phyloP scores from a whole-genome alignment of 257 asterid genomes.

The Knoxia roxburghii region DNA sequence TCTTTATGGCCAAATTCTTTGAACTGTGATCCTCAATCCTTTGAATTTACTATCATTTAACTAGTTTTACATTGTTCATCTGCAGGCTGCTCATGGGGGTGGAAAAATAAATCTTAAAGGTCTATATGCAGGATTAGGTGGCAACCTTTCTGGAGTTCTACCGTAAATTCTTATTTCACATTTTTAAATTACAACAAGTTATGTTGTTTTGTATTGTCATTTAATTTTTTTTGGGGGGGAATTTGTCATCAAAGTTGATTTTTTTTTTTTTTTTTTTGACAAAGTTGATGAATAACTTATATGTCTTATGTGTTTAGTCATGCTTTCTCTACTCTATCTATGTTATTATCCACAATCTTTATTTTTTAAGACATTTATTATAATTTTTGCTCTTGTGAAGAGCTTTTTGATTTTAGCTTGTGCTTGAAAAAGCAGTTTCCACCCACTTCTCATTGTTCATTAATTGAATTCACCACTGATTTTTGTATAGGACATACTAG shows the following conservation, averaged over 20 bases:
- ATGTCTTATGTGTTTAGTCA: background rate
- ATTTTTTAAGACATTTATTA: background rate
- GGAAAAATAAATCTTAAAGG: slow-evolving; percentile 86
- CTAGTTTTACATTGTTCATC: background rate
- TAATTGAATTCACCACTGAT: background rate
- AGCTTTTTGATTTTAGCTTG: background rate
- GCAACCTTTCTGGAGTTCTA: slow-evolving; percentile 92
- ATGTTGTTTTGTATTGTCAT: background rate
- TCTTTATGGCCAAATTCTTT: background rate
- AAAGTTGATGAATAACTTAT: background rate
- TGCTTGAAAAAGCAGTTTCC: background rate
- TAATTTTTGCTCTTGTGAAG: background rate
- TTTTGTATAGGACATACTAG: background rate
- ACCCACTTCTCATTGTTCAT: background rate
- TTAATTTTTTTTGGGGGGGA: too few relatives aligned
- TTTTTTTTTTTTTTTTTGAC: too few relatives aligned
- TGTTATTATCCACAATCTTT: background rate
- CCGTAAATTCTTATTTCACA: slow-evolving; percentile 57
- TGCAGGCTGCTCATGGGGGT: slow-evolving; percentile 89
- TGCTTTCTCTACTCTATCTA: background rate
- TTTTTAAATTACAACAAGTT: background rate
- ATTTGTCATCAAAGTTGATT: too few relatives aligned
- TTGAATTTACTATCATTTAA: background rate
- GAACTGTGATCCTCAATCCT: background rate
- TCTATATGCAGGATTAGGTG: slow-evolving; percentile 87